Base-by-base conservation (phyloP, 305 asterid genomes). In the Fraxinus ornus region DNA sequence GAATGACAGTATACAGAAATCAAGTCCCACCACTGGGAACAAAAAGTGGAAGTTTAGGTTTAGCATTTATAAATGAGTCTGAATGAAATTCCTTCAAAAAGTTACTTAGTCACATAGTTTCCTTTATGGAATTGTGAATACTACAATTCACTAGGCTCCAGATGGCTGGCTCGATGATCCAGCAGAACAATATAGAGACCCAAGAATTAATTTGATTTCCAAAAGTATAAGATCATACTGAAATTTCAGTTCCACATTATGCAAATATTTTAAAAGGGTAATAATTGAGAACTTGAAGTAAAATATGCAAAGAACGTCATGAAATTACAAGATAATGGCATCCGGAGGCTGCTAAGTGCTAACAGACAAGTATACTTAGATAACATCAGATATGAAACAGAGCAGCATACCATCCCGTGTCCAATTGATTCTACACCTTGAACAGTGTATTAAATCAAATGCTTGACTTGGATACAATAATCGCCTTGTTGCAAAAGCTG, bases 371-470 rank as follows among this genome's bases (percentile, higher is more conserved):
- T 77, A 66, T 76, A 73, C 76, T 79, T 75, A 17, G 79, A 78
- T 57, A 79, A 3, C 62, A 83, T 22, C 28, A 41, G 32, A 28
- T 2, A 83, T 39, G 2, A 75, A 49, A 62, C 86, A 68, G 44
- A 74, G 77, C 74, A 84, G 78, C 91, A 84, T 92, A 95, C 99
- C 98, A 85, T 94, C 97, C 33, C 97, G 93, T 77, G 98, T 94
- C 99, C 99, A 95, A 91, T 95, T 92, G 91, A 95, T 89, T 84
- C 98, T 89, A 80, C 98, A 95, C 87, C 99, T 91, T 79, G 99
- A 95, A 88, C 99, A 94, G 74, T 95, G 99, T 72, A 95, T 86
- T 84, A 94, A 83, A 78, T 95, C 99, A 89, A 94, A 95, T 32
- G 97, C 95, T 85, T 95, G 98, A 89, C 99, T 95, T 5, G 99